Conservation (phyloP, 2,329 filamentous ascomycete species). For the Cladosporium sp. region DNA sequence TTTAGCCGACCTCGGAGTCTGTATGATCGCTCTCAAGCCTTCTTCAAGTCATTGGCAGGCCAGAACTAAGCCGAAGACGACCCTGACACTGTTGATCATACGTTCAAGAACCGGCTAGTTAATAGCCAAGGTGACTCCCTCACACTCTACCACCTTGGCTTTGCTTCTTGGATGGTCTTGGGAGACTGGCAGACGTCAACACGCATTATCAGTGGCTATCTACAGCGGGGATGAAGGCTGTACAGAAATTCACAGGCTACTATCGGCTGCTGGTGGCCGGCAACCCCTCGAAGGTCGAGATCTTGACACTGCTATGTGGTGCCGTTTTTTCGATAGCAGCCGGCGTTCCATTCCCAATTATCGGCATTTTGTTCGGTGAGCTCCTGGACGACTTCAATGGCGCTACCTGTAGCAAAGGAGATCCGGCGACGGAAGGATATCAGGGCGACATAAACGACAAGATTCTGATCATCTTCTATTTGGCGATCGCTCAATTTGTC, state of each 20-base stretch:
- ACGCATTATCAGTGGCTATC: neutral
- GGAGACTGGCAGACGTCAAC: neutral
- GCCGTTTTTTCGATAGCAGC: constrained; percentile 49
- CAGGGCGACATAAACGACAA: constrained; percentile 51
- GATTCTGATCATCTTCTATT: constrained; percentile 58
- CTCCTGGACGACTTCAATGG: constrained; percentile 59
- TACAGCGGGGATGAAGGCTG: constrained; percentile 1
- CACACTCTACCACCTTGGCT: constrained; percentile 1
- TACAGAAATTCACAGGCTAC: constrained; percentile 10
- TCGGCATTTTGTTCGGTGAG: constrained; percentile 62
- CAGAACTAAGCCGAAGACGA: neutral
- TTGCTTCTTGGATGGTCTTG: constrained; percentile 2
- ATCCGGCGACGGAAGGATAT: constrained; percentile 29
- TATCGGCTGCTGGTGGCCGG: constrained; percentile 8
- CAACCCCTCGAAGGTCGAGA: constrained; percentile 13
- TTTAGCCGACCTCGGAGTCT: constrained; percentile 11
- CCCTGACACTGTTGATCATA: neutral
- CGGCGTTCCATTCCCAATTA: constrained; percentile 60
- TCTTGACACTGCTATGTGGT: constrained; percentile 37
- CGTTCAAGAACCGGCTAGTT: constrained; percentile 3
- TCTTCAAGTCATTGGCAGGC: neutral
- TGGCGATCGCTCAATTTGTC: constrained; percentile 60
- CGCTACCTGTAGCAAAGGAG: constrained; percentile 47
- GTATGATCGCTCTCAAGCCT: constrained; percentile 6
- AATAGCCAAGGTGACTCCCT: constrained; percentile 6